Evolutionary conservation across 805 yeast species (phyloP), one percentile per base, ranked within the genome.

Genomic region (Cyberlindnera bimundalis): DNA sequence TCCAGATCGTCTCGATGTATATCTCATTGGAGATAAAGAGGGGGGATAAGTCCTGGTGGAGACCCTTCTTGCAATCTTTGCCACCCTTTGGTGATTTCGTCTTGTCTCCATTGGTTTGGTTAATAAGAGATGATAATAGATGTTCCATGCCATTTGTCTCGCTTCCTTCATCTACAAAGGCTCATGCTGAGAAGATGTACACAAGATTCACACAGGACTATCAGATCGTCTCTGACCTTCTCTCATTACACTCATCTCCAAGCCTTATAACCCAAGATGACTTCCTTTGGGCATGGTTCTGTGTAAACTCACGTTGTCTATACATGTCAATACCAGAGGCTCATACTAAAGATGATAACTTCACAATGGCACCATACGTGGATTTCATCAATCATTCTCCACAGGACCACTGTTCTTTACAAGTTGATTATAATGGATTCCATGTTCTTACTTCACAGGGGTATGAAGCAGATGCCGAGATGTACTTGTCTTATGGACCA

Each of bases 311-410:
- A 2, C 80, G 99, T 64, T 91, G 98, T 59, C 67, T 91, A 6
- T 90, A 88, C 59, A 80, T 82, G 81, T 71, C 74, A 3, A 62
- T 86, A 2, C 80, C 84, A 1, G 69, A 73, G 34, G 71, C 73
- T 26, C 71, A 73, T 42, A 64, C 67, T 14, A 56, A 58, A 3
- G 74, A 66, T 19, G 87, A 83, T 50, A 83, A 85, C 58, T 81
- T 91, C 66, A 87, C 98, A 2, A 66, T 91, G 76, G 97, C 91
- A 0, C 99, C 99, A 0, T 81, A 69, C 47, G 89, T 90, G 18
- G 99, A 91, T 64, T 84, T 86, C 58, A 65, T 91, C 37, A 93
- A 91, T 62, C 98, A 91, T 61, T 52, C 68, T 12, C 50, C 62
- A 4, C 55, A 56, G 3, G 74, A 70, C 30, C 80, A 77, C 46